Evolutionary conservation across 257 asterid species (phyloP), one percentile per base, ranked within the genome.

Genomic region (Jacaranda mimosifolia): DNA sequence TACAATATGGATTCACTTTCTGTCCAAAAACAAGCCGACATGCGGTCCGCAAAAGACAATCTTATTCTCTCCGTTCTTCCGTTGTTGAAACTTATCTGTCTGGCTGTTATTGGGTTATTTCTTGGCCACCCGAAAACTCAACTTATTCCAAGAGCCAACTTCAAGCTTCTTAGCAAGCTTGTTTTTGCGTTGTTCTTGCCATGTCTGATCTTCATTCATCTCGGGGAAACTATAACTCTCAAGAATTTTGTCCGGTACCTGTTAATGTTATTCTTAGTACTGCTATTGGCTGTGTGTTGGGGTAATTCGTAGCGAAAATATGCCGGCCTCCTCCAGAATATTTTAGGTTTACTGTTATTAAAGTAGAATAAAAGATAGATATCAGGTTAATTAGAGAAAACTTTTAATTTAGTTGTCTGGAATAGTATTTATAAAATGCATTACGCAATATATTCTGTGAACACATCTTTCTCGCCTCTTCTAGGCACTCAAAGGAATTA

Each of bases 161-260:
- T 95, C 83, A 95, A 89, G 92, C 97, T 93, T 17, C 94, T 95
- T 1, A 89, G 96, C 88, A 95, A 91, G 87, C 97, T 95, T 46
- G 97, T 95, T 4, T 95, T 95, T 62, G 97, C 88, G 32, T 63
- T 95, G 49, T 95, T 95, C 86, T 85, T 95, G 83, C 99, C 99
- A 3, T 91, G 97, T 68, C 57, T 88, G 49, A 95, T 95, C 55
- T 95, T 95, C 81, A 88, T 84, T 71, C 97, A 95, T 81, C 90
- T 95, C 1, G 98, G 99, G 5, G 97, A 95, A 79, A 79, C 96
- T 3, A 93, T 95, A 55, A 93, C 93, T 36, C 56, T 89, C 7
- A 53, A 86, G 82, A 95, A 93, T 79, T 91, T 95, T 71, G 35
- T 52, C 3, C 78, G 69, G 0, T 95, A 65, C 98, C 99, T 3